phyloP scores from a whole-genome alignment of 345 rosid genomes.

The Hibiscus mutabilis region DNA sequence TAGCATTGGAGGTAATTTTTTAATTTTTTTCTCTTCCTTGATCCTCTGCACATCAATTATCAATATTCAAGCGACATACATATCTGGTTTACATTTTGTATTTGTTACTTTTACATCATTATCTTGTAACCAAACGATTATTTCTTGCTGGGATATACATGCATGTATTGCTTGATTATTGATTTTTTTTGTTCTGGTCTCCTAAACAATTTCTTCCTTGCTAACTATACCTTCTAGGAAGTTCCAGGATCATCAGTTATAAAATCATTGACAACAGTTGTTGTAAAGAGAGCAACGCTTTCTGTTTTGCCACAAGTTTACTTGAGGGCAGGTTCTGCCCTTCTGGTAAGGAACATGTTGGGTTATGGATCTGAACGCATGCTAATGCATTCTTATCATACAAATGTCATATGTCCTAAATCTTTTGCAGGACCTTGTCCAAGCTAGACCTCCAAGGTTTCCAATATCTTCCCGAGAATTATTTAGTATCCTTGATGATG shows the following conservation, averaged over 20 bases:
- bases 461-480: constrained; percentile 74
- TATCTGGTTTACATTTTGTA: neutral
- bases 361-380: neutral
- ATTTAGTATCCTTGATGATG: constrained; percentile 84
- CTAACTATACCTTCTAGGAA: constrained; percentile 37
- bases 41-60: neutral
- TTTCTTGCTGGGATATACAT: neutral
- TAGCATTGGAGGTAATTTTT: constrained; percentile 53
- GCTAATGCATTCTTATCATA: neutral
- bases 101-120: neutral
- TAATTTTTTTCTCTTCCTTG: neutral
- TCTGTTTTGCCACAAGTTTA: constrained; percentile 65
- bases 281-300: constrained; percentile 57
- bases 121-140: neutral
- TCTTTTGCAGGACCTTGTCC: constrained; percentile 71
- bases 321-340: constrained; percentile 72
- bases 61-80: neutral
- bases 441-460: constrained; percentile 56
- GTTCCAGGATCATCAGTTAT: constrained; percentile 58
- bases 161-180: neutral
- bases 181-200: neutral
- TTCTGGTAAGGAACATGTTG: constrained; percentile 54
- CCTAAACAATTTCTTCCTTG: constrained; percentile 5
- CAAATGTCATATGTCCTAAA: neutral
- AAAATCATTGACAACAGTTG: constrained; percentile 53